Conservation (phyloP, 306 rosid species). For the Trifolium subterraneum region DNA sequence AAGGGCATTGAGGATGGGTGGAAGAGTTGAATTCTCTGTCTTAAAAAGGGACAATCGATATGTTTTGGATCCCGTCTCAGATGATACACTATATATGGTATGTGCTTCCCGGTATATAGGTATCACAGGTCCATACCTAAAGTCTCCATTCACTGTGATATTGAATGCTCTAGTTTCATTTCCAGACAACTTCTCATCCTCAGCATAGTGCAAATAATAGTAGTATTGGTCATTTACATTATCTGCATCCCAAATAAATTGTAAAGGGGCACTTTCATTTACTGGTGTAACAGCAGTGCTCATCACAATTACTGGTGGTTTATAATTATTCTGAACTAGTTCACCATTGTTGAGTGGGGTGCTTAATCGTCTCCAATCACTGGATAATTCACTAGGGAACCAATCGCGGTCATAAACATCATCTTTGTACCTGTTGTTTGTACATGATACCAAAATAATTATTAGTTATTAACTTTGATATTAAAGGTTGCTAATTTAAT, state of each 20-base stretch:
- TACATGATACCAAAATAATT: too few species aligned
- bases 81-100: not conserved
- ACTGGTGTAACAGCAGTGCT: conserved; percentile 43
- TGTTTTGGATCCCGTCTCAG: not conserved
- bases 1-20: conserved; percentile 51
- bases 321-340: too few species aligned
- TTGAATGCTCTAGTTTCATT: conserved; percentile 49
- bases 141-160: not conserved
- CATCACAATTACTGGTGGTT: conserved; percentile 46
- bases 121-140: not conserved
- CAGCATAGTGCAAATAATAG: conserved; percentile 44
- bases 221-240: not conserved
- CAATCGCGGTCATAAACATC: conserved; percentile 52
- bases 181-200: conserved; percentile 13
- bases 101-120: not conserved
- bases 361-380: not conserved
- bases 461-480: too few species aligned
- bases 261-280: conserved; percentile 6
- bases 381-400: not conserved
- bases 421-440: conserved; percentile 37
- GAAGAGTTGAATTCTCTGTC: conserved; percentile 45
- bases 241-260: not conserved
- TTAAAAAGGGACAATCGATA: conserved; percentile 1
- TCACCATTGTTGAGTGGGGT: conserved; percentile 26
- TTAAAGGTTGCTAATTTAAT: too few species aligned